phyloP scores from a whole-genome alignment of 805 yeast species.

The Barnettozyma sucrosica region DNA sequence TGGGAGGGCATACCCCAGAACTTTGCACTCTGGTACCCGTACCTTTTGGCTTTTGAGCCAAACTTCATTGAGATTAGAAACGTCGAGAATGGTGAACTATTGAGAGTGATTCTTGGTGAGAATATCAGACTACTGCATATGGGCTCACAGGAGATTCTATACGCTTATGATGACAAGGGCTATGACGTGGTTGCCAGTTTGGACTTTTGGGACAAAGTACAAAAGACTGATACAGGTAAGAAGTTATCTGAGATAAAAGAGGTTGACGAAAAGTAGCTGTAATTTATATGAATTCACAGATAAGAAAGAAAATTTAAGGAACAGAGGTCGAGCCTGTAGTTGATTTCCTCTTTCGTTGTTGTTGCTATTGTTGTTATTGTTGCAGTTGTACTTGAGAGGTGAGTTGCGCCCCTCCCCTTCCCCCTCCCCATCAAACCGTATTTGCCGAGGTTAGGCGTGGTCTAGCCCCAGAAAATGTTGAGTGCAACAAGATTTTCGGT shows the following conservation, averaged over 20 bases:
- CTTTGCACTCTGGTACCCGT: slow-evolving; percentile 92
- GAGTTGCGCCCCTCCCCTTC: no score
- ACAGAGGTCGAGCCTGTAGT: no score
- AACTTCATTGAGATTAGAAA: slow-evolving; percentile 89
- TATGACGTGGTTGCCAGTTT: slow-evolving; percentile 87
- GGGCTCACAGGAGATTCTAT: slow-evolving; percentile 87
- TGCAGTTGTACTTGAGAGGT: no score
- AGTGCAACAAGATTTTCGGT: neutral
- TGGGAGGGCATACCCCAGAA: slow-evolving; percentile 97
- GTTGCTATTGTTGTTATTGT: no score
- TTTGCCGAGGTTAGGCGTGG: neutral
- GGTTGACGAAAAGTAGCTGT: slow-evolving; percentile 13
- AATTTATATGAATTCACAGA: neutral
- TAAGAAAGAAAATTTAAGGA: no score
- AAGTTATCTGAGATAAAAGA: slow-evolving; percentile 22
- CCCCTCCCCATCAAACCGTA: no score
- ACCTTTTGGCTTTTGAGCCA: slow-evolving; percentile 82
- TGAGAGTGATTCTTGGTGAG: slow-evolving; percentile 88
- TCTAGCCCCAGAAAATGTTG: neutral
- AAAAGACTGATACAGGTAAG: slow-evolving; percentile 14
- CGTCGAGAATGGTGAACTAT: slow-evolving; percentile 78
- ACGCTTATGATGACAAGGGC: slow-evolving; percentile 87
- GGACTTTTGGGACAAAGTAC: slow-evolving; percentile 70
- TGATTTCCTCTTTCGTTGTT: no score
- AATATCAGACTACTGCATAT: slow-evolving; percentile 85